A percentile compares a stretch with the other conserved stretches of the same genome.
Conservation (phyloP, 257 asterid genomes). For the Parsonsia alboflavescens region DNA sequence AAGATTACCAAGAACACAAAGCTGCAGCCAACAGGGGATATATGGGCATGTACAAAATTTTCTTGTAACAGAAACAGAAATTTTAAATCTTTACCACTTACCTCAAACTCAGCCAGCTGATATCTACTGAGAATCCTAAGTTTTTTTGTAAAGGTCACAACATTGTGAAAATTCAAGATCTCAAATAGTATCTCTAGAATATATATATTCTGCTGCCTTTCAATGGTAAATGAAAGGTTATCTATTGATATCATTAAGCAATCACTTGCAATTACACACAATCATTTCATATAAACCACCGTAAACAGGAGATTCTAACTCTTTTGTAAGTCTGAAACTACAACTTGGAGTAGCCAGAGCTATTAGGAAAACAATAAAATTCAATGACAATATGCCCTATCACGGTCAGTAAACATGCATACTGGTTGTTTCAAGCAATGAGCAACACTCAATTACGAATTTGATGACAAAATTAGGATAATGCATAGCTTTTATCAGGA, state of each 20-base stretch:
- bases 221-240: too few relatives aligned
- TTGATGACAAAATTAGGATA: neutral
- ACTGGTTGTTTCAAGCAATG: neutral
- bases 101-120: slow-evolving; percentile 95
- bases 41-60: neutral
- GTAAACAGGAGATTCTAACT: too few relatives aligned
- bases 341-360: too few relatives aligned
- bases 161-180: neutral
- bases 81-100: slow-evolving; percentile 8
- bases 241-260: too few relatives aligned
- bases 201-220: neutral
- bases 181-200: neutral
- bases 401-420: neutral
- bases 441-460: neutral
- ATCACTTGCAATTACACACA: too few relatives aligned
- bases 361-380: too few relatives aligned
- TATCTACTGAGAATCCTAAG: slow-evolving; percentile 76
- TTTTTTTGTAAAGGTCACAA: slow-evolving; percentile 33
- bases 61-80: neutral
- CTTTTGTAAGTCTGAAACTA: neutral
- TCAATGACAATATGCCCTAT: neutral
- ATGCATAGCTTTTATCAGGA: neutral
- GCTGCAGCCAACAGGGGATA: slow-evolving; percentile 43
- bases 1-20: slow-evolving; percentile 82
- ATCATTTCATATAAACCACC: too few relatives aligned